Percentiles rank a stretch among this genome's conserved stretches.
Evolutionary conservation across 2,329 filamentous ascomycete species (phyloP).

Genomic region (Neopestalotiopsis sp.): DNA sequence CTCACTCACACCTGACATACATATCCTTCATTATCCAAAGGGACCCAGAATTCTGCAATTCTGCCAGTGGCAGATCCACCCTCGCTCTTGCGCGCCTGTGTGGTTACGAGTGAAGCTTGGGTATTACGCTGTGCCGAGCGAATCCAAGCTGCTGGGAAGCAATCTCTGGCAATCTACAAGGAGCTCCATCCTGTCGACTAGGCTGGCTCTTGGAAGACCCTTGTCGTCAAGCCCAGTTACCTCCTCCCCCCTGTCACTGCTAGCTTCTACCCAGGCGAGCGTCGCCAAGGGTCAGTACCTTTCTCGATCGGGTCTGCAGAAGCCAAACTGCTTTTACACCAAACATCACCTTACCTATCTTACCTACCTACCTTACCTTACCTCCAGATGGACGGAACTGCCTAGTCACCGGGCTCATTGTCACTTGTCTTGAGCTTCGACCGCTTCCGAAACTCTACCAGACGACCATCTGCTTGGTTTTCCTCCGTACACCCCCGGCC

Average conservation of each 20-base stretch:
- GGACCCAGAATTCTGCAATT: background rate
- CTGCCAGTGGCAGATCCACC: background rate
- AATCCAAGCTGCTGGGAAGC: constrained; percentile 14
- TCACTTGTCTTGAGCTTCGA: constrained; percentile 12
- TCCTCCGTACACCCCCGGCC: constrained; percentile 39
- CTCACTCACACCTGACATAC: background rate
- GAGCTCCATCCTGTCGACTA: constrained; percentile 19
- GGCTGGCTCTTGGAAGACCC: constrained; percentile 14
- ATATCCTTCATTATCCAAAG: too few species aligned
- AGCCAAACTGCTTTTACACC: constrained; percentile 20
- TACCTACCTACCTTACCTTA: background rate
- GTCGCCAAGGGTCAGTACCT: constrained; percentile 19
- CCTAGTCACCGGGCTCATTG: constrained; percentile 10
- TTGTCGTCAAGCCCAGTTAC: constrained; percentile 6
- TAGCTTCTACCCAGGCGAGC: constrained; percentile 20
- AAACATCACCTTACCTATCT: constrained; percentile 5
- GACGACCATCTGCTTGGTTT: background rate
- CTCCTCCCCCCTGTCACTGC: constrained; percentile 19
- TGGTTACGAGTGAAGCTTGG: constrained; percentile 5
- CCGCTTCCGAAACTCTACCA: constrained; percentile 5
- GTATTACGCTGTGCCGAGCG: constrained; percentile 13
- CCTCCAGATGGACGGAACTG: background rate
- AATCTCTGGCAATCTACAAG: constrained; percentile 18
- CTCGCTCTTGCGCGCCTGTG: background rate
- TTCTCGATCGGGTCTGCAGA: constrained; percentile 9